phyloP scores from a whole-genome alignment of 176 grass and related monocot genomes.

The Elymus sibiricus region DNA sequence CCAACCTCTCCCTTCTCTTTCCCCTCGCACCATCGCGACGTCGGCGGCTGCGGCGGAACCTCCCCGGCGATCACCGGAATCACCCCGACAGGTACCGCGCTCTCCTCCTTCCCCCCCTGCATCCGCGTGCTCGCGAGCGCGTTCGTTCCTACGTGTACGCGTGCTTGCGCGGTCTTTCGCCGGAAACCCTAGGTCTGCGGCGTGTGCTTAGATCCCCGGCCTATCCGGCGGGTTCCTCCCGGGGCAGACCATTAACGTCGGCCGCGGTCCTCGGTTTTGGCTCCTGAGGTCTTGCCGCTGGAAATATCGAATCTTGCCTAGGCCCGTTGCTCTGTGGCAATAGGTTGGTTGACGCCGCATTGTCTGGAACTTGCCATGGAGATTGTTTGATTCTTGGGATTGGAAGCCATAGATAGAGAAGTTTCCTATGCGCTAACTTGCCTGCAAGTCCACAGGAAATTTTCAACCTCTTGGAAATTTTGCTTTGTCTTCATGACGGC shows the following conservation, averaged over 20 bases:
- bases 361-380: background rate
- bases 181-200: background rate
- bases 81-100: background rate
- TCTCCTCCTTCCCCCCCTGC: background rate
- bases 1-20: background rate
- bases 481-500: background rate
- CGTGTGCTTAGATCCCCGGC: background rate
- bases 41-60: slow-evolving; percentile 8
- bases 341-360: background rate
- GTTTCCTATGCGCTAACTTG: too few species aligned
- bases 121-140: background rate
- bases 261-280: background rate
- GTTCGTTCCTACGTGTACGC: background rate
- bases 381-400: too few species aligned
- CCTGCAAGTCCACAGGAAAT: too few species aligned
- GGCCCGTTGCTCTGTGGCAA: background rate
- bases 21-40: background rate
- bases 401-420: too few species aligned
- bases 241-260: background rate
- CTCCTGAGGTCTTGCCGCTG: background rate
- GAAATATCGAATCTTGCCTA: background rate
- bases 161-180: background rate
- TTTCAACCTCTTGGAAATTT: too few species aligned
- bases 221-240: background rate
- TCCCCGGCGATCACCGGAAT: background rate